Conservation (phyloP, 2,329 filamentous ascomycete species). For the Fusarium xyrophilum region DNA sequence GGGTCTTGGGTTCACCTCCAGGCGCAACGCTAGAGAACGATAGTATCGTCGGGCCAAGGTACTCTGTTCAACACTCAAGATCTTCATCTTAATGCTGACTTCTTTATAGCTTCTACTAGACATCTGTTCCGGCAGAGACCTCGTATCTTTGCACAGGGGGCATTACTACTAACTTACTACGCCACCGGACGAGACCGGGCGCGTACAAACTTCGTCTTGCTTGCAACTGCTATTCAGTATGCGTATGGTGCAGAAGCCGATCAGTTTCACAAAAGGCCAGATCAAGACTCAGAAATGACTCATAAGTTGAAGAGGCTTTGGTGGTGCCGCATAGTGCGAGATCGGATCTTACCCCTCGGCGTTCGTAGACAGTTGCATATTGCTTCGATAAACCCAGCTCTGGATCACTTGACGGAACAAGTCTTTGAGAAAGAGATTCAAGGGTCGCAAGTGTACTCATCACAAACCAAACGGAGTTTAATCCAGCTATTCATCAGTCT, state of each 20-base stretch:
- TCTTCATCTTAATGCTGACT: fast-evolving
- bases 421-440: not conserved
- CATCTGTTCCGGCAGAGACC: fast-evolving
- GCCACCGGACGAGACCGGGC: not conserved
- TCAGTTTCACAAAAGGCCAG: not conserved
- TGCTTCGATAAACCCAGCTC: not conserved
- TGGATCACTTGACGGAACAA: fast-evolving
- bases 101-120: not conserved
- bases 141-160: not conserved
- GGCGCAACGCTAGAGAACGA: not conserved
- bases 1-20: not conserved
- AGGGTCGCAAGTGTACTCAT: fast-evolving
- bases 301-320: not conserved
- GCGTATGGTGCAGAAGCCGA: not conserved
- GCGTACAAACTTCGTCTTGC: not conserved
- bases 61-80: too few relatives aligned
- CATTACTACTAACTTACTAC: fast-evolving
- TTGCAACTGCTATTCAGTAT: not conserved
- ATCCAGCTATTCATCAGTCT: fast-evolving
- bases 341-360: not conserved
- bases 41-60: not conserved
- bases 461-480: not conserved
- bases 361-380: not conserved
- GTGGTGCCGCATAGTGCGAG: not conserved
- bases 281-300: fast-evolving